Conservation (phyloP, 805 yeast genomes). For the Candida xyloterini region DNA sequence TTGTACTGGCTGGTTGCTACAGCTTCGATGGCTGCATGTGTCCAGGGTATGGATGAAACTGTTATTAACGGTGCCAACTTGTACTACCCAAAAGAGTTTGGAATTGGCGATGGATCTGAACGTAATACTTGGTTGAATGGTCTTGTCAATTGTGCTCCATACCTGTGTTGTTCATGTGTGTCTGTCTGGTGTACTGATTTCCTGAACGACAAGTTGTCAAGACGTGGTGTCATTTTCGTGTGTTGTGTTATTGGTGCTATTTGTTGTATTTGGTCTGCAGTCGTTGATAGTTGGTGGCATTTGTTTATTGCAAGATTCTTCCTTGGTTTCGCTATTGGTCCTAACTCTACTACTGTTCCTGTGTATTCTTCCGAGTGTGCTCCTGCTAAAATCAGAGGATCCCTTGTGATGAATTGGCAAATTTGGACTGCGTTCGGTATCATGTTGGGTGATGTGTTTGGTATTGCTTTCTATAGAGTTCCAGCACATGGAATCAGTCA, state of each 20-base stretch:
- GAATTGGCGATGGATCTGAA: constrained; percentile 45
- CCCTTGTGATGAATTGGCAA: constrained; percentile 69
- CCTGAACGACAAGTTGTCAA: constrained; percentile 53
- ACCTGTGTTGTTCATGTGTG: constrained; percentile 57
- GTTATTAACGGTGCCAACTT: constrained; percentile 72
- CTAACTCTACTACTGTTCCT: constrained; percentile 37
- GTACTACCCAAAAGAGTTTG: constrained; percentile 56
- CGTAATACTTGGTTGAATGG: constrained; percentile 59
- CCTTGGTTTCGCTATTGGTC: constrained; percentile 37
- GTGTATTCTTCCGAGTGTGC: constrained; percentile 38
- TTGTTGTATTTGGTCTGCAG: constrained; percentile 70
- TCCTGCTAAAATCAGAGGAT: constrained; percentile 34
- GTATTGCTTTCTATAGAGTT: constrained; percentile 35
- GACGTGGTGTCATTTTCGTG: constrained; percentile 65
- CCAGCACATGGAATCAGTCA: constrained; percentile 29
- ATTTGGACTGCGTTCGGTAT: constrained; percentile 44
- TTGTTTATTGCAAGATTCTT: constrained; percentile 47
- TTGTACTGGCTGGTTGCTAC: constrained; percentile 56
- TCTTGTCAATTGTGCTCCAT: constrained; percentile 67
- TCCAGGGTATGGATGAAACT: constrained; percentile 78
- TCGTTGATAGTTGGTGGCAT: constrained; percentile 62
- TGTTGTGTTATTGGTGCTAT: constrained; percentile 59
- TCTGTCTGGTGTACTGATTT: constrained; percentile 66
- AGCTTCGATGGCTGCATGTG: constrained; percentile 74
- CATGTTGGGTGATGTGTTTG: constrained; percentile 39